These are phyloP conservation scores for Linum tenue DNA, from an alignment of 345 rosid species.

Conservation along the genomic window DNA sequence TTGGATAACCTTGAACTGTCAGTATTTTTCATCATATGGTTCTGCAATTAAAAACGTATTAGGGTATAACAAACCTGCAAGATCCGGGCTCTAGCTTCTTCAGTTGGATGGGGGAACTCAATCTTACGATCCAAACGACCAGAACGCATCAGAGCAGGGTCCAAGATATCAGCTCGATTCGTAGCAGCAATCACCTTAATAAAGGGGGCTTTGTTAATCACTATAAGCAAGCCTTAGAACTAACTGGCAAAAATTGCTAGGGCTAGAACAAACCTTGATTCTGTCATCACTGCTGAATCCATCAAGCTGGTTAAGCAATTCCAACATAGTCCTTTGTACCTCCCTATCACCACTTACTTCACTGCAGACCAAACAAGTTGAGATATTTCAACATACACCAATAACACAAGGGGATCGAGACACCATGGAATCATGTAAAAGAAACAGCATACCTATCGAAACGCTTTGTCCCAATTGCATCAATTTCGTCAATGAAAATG, in stretches of 20 bases:
- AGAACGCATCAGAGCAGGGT: conserved; percentile 99
- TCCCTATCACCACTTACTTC: conserved; percentile 99
- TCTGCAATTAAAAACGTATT: not conserved
- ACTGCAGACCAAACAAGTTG: conserved; percentile 36
- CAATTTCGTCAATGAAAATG: conserved; percentile 97
- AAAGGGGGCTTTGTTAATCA: not conserved
- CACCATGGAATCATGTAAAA: not conserved
- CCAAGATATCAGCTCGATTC: conserved; percentile 94
- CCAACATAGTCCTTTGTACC: conserved; percentile 98
- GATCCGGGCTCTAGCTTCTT: conserved; percentile 98
- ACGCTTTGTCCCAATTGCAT: conserved; percentile 96
- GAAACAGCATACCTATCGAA: conserved; percentile 66
- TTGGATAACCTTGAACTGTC: not conserved
- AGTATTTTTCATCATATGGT: not conserved
- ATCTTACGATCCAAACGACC: conserved; percentile 98
- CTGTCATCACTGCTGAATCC: conserved; percentile 98
- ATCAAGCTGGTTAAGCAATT: conserved; percentile 95
- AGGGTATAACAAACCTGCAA: conserved; percentile 43
- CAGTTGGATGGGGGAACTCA: conserved; percentile 95
- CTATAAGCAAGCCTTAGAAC: not conserved
- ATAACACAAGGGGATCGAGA: not conserved
- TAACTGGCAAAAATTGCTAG: not conserved
- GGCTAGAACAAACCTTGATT: conserved; percentile 54
- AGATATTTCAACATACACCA: not conserved
- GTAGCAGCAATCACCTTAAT: conserved; percentile 97